phyloP scores from a whole-genome alignment of 805 yeast species.

The Suhomyces sp. region DNA sequence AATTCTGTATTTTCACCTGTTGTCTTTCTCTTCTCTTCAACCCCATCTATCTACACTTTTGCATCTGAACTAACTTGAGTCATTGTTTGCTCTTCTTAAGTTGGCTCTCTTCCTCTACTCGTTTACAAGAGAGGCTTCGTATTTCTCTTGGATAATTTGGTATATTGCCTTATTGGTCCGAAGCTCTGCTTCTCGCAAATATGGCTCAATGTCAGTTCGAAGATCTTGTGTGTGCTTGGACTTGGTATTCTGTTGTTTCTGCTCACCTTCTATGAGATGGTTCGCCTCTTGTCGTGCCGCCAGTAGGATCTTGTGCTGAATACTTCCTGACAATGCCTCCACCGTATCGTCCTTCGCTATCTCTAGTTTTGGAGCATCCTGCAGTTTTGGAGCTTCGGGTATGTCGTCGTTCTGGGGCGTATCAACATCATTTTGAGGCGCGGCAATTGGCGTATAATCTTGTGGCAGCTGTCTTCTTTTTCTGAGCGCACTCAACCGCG shows the following conservation, averaged over 20 bases:
- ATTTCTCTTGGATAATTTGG: conserved; percentile 21
- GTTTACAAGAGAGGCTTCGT: background rate
- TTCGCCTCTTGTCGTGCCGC: conserved; percentile 12
- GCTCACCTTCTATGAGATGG: background rate
- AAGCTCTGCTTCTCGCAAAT: conserved; percentile 23
- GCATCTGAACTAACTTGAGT: background rate
- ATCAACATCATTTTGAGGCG: background rate
- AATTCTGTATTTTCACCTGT: too few relatives aligned
- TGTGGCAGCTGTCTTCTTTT: conserved; percentile 1
- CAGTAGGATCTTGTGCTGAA: conserved; percentile 20
- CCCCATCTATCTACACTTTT: too few relatives aligned
- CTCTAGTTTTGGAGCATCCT: background rate
- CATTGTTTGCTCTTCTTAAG: too few relatives aligned
- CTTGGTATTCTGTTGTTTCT: background rate
- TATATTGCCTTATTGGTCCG: conserved; percentile 22
- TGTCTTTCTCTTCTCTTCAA: too few relatives aligned
- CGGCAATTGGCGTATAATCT: background rate
- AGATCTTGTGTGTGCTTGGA: conserved; percentile 28
- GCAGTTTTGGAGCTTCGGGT: background rate
- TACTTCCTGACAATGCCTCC: conserved; percentile 22
- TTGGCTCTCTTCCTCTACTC: background rate
- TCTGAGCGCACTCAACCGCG: conserved; percentile 8
- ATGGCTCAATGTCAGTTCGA: conserved; percentile 24
- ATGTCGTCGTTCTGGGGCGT: background rate
- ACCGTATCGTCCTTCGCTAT: conserved; percentile 20